Percentiles rank a stretch among this genome's conserved stretches.
Conservation (phyloP, 2,329 filamentous ascomycete genomes). For the Diaporthe aspalathi region DNA sequence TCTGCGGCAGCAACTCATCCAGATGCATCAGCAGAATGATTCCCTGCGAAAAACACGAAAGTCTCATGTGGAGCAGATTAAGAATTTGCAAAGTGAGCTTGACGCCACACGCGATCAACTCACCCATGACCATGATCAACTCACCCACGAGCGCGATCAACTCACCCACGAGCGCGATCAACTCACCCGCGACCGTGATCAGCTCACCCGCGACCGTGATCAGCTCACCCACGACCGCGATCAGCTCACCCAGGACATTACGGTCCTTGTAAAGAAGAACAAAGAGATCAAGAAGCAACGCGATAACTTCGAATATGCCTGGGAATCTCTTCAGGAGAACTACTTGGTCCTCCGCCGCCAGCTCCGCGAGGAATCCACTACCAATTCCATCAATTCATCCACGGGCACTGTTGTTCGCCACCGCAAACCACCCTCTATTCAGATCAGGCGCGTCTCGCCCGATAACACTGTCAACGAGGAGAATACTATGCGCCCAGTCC, state of each 20-base stretch:
- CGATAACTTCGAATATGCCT: conserved; percentile 44
- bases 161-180: no score
- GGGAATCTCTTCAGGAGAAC: conserved; percentile 43
- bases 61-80: conserved; percentile 27
- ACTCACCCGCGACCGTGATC: conserved; percentile 43
- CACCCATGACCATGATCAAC: conserved; percentile 39
- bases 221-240: conserved; percentile 37
- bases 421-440: conserved; percentile 70
- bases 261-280: conserved; percentile 40
- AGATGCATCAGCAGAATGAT: conserved; percentile 44
- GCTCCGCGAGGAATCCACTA: conserved; percentile 43
- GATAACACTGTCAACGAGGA: conserved; percentile 58
- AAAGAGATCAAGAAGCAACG: conserved; percentile 39
- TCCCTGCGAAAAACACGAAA: conserved; percentile 44
- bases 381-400: conserved; percentile 48
- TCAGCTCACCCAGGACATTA: conserved; percentile 42
- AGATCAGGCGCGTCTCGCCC: conserved; percentile 57
- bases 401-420: conserved; percentile 68
- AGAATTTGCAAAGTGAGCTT: conserved; percentile 33
- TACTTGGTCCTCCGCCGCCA: conserved; percentile 43
- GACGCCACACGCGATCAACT: conserved; percentile 45
- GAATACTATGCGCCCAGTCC: conserved; percentile 72
- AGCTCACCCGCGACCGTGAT: conserved; percentile 41
- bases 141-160: conserved; percentile 43
- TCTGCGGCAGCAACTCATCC: conserved; percentile 47